Base-by-base conservation (phyloP, 2,329 filamentous ascomycete species). In the Blastomyces parvus region DNA sequence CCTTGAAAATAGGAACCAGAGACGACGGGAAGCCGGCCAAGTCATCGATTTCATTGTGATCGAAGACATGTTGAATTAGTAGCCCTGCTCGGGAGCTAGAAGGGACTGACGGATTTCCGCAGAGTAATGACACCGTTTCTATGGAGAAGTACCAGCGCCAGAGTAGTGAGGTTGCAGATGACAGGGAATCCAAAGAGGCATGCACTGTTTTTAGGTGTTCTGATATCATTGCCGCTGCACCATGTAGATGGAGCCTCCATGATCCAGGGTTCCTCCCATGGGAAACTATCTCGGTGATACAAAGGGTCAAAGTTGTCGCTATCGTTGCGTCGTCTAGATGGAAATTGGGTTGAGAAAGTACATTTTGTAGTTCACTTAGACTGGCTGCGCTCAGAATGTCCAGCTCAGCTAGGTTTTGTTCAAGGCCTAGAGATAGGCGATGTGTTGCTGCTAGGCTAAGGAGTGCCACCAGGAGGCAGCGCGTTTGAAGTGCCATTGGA, bases 351-450 rank as follows among this genome's bases (percentile, higher is more conserved):
- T 61, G 60, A 9, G 64, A 52, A 27, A 67, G 42, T 25, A 62
- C 62, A n/a, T 52, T 42, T 40, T 64, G 64, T 48, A 67, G 27
- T 42, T 66, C 62, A 14, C 50, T 63, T 17, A 67, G 27, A 30
- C 65, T 66, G 8, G 63, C 46, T 19, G 60, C 9, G 33, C 61
- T 63, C 4, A 67, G 50, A 27, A 44, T 59, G 36, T 64, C 63
- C 38, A 67, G 57, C 46, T 67, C 59, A 13, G 62, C 38, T 22
- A 42, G 25, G 60, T 53, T 64, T 59, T 84, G 55, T 76, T 76
- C 64, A 82, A 81, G 27, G 74, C 76, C 36, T 2, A 68, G 62
- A 38, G 66, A 66, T 27, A 64, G 59, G n/a, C 68, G 66, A 58
- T 70, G 67, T 2, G 67, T 67, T 33, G 67, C 67, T 27, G 68